Evolutionary conservation across 208 protist genomes (phyloP), one percentile per base, ranked within the genome.

Genomic region (Angomonas ambiguus): DNA sequence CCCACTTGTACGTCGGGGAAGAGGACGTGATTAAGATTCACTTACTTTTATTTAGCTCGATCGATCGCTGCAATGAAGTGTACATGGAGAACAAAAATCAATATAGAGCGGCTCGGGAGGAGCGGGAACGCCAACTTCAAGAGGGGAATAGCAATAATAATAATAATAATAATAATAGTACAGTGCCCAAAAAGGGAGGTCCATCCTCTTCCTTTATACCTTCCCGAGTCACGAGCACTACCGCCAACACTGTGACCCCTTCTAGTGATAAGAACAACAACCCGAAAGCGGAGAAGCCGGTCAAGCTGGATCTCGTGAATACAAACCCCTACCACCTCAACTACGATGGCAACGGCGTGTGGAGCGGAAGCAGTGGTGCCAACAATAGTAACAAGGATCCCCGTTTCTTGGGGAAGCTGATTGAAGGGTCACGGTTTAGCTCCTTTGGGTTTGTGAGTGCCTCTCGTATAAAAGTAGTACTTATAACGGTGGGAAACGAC

Each of bases 361-460:
- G 63, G 2, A 41, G 27, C 25, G n/a, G n/a, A n/a, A 48, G 38
- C 38, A 48, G 16, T 20, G 25, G 49, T 16, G 34, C 72, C 22
- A 74, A 71, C 22, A 87, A 70, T 10, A 45, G 76, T 22, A 82
- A 76, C 16, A 79, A 70, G 16, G 89, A 95, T 58, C 67, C 74
- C 13, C 81, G 89, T 10, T 95, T 88, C 64, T 55, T 91, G 10
- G 89, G 87, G 0, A 79, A 80, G 66, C 77, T 94, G 2, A 72
- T 91, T 25, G 71, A 86, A 11, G 75, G 66, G 51, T 62, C 86
- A 51, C 79, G 76, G 53, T 85, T 92, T 62, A 72, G 74, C 59
- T 85, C 76, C 45, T 93, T 88, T 66, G 89, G 85, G 56, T 90
- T 92, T 68, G 75, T 81, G 69, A 88, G 84, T 24, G 89, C 75